Percentiles rank a stretch among this genome's conserved stretches.
Evolutionary conservation across 208 protist species (phyloP).

Genomic region (Zelonia costaricensis): DNA sequence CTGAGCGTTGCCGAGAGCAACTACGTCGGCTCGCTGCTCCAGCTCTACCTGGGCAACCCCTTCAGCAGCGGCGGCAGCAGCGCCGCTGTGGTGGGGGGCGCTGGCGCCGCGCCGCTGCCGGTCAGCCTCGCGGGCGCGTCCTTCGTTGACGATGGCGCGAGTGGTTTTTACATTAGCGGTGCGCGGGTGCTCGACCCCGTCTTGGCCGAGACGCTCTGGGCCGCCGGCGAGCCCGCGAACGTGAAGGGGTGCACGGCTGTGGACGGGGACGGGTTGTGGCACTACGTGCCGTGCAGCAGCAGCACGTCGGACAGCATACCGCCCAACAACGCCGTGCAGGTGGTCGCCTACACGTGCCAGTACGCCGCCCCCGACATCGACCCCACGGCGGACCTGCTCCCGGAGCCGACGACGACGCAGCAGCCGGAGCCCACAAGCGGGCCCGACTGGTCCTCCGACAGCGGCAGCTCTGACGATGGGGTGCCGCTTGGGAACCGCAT

Average conservation of each 20-base stretch:
- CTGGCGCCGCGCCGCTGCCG: not conserved
- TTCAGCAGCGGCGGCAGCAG: conserved; percentile 1
- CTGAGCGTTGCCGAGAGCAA: conserved; percentile 44
- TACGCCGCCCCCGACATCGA: conserved; percentile 37
- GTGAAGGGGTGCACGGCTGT: conserved; percentile 57
- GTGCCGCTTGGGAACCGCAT: conserved; percentile 38
- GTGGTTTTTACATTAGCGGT: conserved; percentile 55
- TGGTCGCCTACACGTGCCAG: conserved; percentile 48
- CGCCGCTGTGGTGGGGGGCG: not conserved
- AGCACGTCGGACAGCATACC: conserved; percentile 16
- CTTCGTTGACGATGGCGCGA: conserved; percentile 43
- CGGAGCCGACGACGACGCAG: conserved; percentile 14
- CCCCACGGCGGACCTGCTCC: conserved; percentile 5
- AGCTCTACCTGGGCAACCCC: conserved; percentile 12
- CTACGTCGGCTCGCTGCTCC: conserved; percentile 43
- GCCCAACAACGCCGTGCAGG: conserved; percentile 13
- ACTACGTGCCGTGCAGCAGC: conserved; percentile 46
- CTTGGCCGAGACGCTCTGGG: conserved; percentile 50
- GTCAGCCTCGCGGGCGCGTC: conserved; percentile 53
- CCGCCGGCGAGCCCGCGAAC: conserved; percentile 31
- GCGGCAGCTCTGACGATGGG: conserved; percentile 9
- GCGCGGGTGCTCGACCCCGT: conserved; percentile 21
- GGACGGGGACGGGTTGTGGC: conserved; percentile 43
- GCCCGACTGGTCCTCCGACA: conserved; percentile 19
- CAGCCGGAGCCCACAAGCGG: conserved; percentile 14